Conservation (phyloP, 208 protist species). For the Porcisia hertigi region DNA sequence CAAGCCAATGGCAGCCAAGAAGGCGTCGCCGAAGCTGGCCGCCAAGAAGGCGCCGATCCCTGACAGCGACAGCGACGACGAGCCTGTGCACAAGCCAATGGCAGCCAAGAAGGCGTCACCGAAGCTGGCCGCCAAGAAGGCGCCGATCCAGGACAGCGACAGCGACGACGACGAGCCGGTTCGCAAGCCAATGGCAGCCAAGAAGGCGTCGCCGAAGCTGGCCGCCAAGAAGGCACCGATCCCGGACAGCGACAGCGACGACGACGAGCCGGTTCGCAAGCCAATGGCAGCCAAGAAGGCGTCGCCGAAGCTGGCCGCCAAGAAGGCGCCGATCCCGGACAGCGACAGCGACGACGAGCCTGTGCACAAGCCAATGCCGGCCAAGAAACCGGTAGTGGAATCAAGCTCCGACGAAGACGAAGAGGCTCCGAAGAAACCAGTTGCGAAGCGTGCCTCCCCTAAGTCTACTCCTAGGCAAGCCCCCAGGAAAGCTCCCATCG, state of each 20-base stretch:
- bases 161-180: conserved; percentile 46
- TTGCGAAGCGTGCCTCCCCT: conserved; percentile 17
- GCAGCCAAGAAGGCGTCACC: conserved; percentile 31
- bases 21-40: conserved; percentile 36
- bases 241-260: conserved; percentile 33
- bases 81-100: conserved; percentile 38
- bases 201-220: conserved; percentile 35
- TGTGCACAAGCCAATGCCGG: conserved; percentile 35
- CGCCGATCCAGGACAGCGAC: conserved; percentile 42
- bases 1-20: conserved; percentile 51
- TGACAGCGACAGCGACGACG: conserved; percentile 43
- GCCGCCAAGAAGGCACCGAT: conserved; percentile 38
- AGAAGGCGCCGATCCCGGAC: conserved; percentile 30
- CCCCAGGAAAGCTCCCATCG: conserved; percentile 41
- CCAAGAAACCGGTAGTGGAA: conserved; percentile 34
- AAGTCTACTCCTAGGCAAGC: conserved; percentile 51
- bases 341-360: conserved; percentile 50
- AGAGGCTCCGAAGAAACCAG: conserved; percentile 57
- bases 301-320: conserved; percentile 35
- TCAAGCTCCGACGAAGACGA: conserved; percentile 46
- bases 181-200: conserved; percentile 34
- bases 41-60: conserved; percentile 50
- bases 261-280: conserved; percentile 58
- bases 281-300: conserved; percentile 50
- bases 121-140: conserved; percentile 39